Conservation (phyloP, 495 filamentous ascomycete genomes). For the Wilcoxina mikolae region DNA sequence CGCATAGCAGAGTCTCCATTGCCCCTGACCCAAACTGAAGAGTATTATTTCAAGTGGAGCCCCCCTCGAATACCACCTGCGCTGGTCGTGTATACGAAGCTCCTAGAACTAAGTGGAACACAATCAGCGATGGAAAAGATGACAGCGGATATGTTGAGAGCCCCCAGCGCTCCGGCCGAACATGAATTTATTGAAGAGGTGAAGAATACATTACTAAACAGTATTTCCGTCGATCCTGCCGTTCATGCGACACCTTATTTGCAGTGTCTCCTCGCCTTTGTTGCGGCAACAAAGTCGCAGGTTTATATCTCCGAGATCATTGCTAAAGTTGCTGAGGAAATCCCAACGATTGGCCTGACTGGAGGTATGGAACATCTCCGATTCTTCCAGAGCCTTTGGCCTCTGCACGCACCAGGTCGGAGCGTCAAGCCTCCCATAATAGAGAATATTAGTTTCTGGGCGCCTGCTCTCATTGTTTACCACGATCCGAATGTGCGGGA, state of each 20-base stretch:
- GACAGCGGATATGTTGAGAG: neutral
- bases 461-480: slow-evolving; percentile 51
- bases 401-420: slow-evolving; percentile 32
- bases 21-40: slow-evolving; percentile 1
- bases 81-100: neutral
- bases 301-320: slow-evolving; percentile 35
- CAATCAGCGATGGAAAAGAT: neutral
- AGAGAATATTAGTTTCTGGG: slow-evolving; percentile 48
- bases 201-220: slow-evolving; percentile 36
- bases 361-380: slow-evolving; percentile 45
- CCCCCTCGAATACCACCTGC: neutral
- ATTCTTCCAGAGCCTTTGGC: slow-evolving; percentile 40
- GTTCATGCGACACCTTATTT: slow-evolving; percentile 40
- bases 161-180: neutral
- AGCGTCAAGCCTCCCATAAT: slow-evolving; percentile 36
- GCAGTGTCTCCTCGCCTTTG: slow-evolving; percentile 38
- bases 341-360: slow-evolving; percentile 41
- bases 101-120: neutral
- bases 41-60: neutral
- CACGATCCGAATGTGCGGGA: slow-evolving; percentile 41
- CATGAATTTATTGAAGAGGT: slow-evolving; percentile 31
- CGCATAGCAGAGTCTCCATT: neutral
- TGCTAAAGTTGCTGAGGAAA: slow-evolving; percentile 38
- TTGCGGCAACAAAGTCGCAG: slow-evolving; percentile 32
- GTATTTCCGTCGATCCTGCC: slow-evolving; percentile 44